Evolutionary conservation across 164 flowering plant species (phyloP).

Genomic region (Cinnamomum micranthum): DNA sequence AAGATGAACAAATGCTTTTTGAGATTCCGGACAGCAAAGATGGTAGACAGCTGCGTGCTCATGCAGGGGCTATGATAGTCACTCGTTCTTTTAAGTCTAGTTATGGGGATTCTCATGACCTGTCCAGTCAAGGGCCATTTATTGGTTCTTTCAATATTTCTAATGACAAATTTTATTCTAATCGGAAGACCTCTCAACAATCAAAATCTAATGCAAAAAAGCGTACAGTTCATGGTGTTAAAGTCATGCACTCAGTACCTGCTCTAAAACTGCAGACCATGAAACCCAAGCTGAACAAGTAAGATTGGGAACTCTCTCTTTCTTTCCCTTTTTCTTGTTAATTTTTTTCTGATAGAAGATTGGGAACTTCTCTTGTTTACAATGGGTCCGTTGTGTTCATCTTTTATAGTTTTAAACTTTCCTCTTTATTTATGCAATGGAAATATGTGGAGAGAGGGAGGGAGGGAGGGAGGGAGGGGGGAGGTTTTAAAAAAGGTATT

Average conservation of each 20-base stretch:
- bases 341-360: neutral
- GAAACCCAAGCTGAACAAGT: conserved; percentile 96
- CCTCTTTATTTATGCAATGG: no score
- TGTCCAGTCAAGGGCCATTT: conserved; percentile 46
- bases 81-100: conserved; percentile 44
- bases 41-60: conserved; percentile 46
- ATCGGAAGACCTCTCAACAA: conserved; percentile 79
- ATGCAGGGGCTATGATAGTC: conserved; percentile 88
- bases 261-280: conserved; percentile 85
- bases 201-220: conserved; percentile 77
- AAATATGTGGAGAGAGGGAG: no score
- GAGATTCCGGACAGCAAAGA: conserved; percentile 69
- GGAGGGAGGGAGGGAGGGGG: no score
- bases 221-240: conserved; percentile 70
- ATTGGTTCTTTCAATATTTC: conserved; percentile 72
- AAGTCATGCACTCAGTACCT: conserved; percentile 86
- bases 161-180: conserved; percentile 84
- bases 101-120: conserved; percentile 50
- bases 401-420: no score
- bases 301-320: conserved; percentile 26
- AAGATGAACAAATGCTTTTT: conserved; percentile 94
- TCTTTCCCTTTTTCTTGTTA: neutral
- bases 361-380: no score
- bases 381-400: no score
- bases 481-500: no score